Base-by-base conservation (phyloP, 2,329 filamentous ascomycete species). In the Epichloe scottii region DNA sequence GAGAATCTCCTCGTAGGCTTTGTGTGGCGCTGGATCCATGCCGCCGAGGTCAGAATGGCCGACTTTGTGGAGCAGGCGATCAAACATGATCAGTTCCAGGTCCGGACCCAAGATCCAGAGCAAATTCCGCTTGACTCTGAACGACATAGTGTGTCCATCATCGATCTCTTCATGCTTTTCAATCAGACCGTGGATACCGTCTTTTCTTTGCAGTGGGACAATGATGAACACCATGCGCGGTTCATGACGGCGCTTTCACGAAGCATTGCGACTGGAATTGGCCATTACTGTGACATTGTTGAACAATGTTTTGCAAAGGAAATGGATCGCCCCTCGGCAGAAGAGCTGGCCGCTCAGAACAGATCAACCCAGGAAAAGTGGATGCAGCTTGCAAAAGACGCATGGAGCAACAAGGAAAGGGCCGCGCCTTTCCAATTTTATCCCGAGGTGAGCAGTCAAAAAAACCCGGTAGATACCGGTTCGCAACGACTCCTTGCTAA, bases 341-440 rank as follows among this genome's bases (percentile, higher is more conserved):
- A 95, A 61, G 90, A 98, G 70, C 78, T 90, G 64, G 85, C 86
- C 30, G 82, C 82, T 17, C 79, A 84, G 39, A 78, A 78, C 50
- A 87, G 89, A 66, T 88, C 89, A 4, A 80, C 89, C 15, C 90
- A 96, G 65, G 90, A 97, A 64, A 93, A 88, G 62, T 91, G 90
- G 75, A 82, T 97, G 71, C 87, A 94, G 60, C 82, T 91, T 62
- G 93, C 93, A 10, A 94, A 93, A 66, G 93, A 97, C 63, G 87
- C 90, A 4, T 95, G 90, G 83, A 87, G 81, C 57, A 86, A 83
- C 57, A 95, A 90, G 65, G 90, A 96, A 55, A 95, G 90, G 67
- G 83, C 93, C 40, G 91, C 96, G 62, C 93, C 93, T 0, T 98
- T 97, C 68, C 90, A 97, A 56, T 98, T 98, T 70, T 93, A 89